Percentiles rank a stretch among this genome's conserved stretches.
These are phyloP conservation scores for Gracilaria domingensis DNA, from an alignment of 23 red algal genomes.

Conservation along the genomic window DNA sequence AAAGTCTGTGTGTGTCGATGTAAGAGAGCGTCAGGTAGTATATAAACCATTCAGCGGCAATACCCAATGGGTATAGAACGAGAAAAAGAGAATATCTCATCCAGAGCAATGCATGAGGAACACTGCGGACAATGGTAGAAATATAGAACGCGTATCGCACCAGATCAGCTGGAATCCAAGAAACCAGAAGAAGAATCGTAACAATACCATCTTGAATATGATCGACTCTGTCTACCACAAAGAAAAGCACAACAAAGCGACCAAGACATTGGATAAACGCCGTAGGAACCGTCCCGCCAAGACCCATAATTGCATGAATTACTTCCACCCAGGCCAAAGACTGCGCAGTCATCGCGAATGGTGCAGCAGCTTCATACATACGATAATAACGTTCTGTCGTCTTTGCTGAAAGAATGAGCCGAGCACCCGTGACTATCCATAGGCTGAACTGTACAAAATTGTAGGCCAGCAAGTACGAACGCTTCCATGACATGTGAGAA, in stretches of 20 bases:
- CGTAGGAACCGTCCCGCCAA: conserved; percentile 52
- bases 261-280: conserved; percentile 61
- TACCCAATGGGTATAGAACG: conserved; percentile 64
- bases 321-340: conserved; percentile 64
- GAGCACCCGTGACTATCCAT: background rate
- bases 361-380: conserved; percentile 13
- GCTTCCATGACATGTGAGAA: conserved; percentile 19
- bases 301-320: conserved; percentile 54
- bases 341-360: conserved; percentile 38
- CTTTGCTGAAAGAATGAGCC: background rate
- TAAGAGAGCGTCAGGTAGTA: conserved; percentile 52
- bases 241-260: conserved; percentile 53
- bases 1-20: conserved; percentile 46
- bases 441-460: conserved; percentile 45
- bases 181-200: conserved; percentile 30
- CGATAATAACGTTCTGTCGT: background rate
- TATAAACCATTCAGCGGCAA: conserved; percentile 61
- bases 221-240: conserved; percentile 55
- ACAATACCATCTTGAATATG: conserved; percentile 9
- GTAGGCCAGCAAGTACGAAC: conserved; percentile 50
- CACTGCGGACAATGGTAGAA: conserved; percentile 3
- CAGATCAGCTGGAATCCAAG: conserved; percentile 54
- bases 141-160: conserved; percentile 80
- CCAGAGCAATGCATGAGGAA: conserved; percentile 21
- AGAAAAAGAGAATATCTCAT: conserved; percentile 74